Percentiles rank a stretch among this genome's conserved stretches.
These are phyloP conservation scores for Micractinium sp. DNA, from an alignment of 139 green algal genomes.

Conservation along the genomic window DNA sequence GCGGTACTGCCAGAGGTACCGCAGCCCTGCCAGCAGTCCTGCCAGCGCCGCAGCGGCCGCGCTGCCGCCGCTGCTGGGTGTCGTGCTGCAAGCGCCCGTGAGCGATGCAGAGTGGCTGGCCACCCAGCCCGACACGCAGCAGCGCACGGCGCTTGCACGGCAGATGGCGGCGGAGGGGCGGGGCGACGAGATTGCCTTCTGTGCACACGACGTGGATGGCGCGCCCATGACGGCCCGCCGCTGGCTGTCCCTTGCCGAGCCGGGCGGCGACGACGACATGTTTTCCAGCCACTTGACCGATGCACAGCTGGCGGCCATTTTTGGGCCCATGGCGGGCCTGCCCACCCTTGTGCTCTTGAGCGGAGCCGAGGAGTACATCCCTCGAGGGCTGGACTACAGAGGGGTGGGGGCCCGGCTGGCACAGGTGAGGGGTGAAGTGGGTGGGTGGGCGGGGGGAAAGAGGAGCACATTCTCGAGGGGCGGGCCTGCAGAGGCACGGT, in stretches of 20 bases:
- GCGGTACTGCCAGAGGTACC: conserved; percentile 49
- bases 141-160: conserved; percentile 26
- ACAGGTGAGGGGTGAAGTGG: background rate
- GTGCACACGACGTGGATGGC: conserved; percentile 29
- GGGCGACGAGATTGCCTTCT: conserved; percentile 59
- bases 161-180: conserved; percentile 47
- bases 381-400: background rate
- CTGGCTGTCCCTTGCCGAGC: conserved; percentile 41
- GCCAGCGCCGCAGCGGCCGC: background rate
- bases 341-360: conserved; percentile 59
- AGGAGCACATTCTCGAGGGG: background rate
- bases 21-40: background rate
- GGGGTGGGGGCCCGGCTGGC: conserved; percentile 35
- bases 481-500: background rate
- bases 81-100: conserved; percentile 67
- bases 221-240: conserved; percentile 58
- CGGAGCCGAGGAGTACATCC: conserved; percentile 65
- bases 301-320: conserved; percentile 20
- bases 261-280: conserved; percentile 75
- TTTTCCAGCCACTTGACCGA: conserved; percentile 57
- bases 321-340: conserved; percentile 25
- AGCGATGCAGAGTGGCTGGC: conserved; percentile 66
- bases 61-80: conserved; percentile 39
- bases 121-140: conserved; percentile 26
- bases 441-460: background rate